Percentiles rank a stretch among this genome's conserved stretches.
phyloP scores from a whole-genome alignment of 805 yeast genomes.

The Trichomonascus vanleenenianus region DNA sequence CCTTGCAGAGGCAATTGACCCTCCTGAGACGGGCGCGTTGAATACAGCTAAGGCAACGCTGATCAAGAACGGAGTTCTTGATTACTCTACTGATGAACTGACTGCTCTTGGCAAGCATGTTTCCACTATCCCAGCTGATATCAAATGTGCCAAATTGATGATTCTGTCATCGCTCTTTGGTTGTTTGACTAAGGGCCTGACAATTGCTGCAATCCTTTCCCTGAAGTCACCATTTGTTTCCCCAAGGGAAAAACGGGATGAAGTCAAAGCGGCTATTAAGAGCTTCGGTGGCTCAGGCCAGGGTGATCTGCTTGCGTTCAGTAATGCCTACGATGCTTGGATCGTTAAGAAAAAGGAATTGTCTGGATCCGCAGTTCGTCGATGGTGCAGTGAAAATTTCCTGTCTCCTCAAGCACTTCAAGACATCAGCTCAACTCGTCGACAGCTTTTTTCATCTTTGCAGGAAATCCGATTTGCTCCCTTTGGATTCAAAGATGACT shows the following conservation, averaged over 20 bases:
- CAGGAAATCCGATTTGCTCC: slow-evolving; percentile 75
- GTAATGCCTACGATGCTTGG: slow-evolving; percentile 53
- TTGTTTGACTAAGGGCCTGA: slow-evolving; percentile 66
- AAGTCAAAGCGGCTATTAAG: slow-evolving; percentile 37
- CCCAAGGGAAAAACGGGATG: slow-evolving; percentile 55
- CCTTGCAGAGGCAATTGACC: slow-evolving; percentile 68
- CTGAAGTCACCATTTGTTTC: slow-evolving; percentile 67
- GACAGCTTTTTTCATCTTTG: slow-evolving; percentile 62
- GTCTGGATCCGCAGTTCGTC: slow-evolving; percentile 27
- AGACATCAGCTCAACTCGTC: slow-evolving; percentile 63
- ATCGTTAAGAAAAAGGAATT: slow-evolving; percentile 22
- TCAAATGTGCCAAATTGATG: slow-evolving; percentile 75
- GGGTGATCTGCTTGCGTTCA: slow-evolving; percentile 73
- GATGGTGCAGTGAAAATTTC: slow-evolving; percentile 47
- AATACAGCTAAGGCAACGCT: slow-evolving; percentile 44
- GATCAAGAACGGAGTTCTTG: slow-evolving; percentile 67
- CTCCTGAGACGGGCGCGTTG: slow-evolving; percentile 56
- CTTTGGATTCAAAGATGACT: slow-evolving; percentile 34
- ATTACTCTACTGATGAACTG: slow-evolving; percentile 35
- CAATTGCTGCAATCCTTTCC: slow-evolving; percentile 70
- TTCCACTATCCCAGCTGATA: slow-evolving; percentile 75
- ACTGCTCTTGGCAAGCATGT: slow-evolving; percentile 76
- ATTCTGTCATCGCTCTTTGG: slow-evolving; percentile 78
- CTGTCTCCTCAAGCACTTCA: slow-evolving; percentile 57
- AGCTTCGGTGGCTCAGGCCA: slow-evolving; percentile 35